A percentile compares a stretch with the other conserved stretches of the same genome.
phyloP scores from a whole-genome alignment of 106 monocot genomes.

The Vanilla planifolia region DNA sequence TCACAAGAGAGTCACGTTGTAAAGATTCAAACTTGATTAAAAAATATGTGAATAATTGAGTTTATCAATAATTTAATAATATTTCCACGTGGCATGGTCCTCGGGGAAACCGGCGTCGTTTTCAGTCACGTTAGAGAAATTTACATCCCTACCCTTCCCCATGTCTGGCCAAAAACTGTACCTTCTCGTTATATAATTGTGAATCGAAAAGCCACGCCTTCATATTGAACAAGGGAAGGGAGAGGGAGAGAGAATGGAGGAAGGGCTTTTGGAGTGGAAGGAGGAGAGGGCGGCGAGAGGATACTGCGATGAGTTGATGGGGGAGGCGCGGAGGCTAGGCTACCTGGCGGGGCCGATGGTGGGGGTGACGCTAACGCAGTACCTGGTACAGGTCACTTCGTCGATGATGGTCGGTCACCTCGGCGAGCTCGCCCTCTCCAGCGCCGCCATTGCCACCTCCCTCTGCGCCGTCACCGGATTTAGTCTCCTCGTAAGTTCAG shows the following conservation, averaged over 20 bases:
- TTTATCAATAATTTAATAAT: too few species aligned
- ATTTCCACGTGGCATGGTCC: too few species aligned
- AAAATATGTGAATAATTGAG: too few species aligned
- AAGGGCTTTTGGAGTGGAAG: conserved; percentile 7
- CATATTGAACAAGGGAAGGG: background rate
- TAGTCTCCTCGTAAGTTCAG: conserved; percentile 42
- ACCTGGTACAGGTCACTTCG: conserved; percentile 39
- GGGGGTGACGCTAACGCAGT: conserved; percentile 31
- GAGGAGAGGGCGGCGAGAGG: conserved; percentile 8
- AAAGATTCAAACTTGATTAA: too few species aligned
- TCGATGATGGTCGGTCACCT: conserved; percentile 62
- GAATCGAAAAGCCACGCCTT: too few species aligned
- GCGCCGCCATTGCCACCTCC: conserved; percentile 48
- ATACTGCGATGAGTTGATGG: conserved; percentile 1
- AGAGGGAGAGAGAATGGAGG: conserved; percentile 2
- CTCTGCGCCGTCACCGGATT: conserved; percentile 48
- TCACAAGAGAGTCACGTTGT: too few species aligned
- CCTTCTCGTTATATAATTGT: too few species aligned
- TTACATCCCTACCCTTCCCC: too few species aligned
- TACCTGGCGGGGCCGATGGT: conserved; percentile 43
- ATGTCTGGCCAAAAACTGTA: too few species aligned
- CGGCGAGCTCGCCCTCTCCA: conserved; percentile 41
- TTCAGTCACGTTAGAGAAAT: too few species aligned
- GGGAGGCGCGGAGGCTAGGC: conserved; percentile 25
- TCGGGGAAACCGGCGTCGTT: too few species aligned